phyloP scores from a whole-genome alignment of 2,329 filamentous ascomycete species.

The Penicillium sclerotiorum region DNA sequence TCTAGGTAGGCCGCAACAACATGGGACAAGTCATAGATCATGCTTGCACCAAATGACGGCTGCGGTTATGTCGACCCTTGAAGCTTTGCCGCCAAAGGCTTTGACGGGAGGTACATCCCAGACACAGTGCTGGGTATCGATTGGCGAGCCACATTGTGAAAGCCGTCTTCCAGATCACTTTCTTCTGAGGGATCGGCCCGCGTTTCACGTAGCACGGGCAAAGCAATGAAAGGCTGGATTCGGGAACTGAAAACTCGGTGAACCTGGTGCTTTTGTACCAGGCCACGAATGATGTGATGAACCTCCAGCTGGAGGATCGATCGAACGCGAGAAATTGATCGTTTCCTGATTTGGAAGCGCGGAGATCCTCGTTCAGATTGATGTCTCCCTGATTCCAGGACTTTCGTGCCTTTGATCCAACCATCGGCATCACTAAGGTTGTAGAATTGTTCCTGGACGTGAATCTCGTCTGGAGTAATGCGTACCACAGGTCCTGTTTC shows the following conservation, averaged over 20 bases:
- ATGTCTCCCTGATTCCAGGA: slow-evolving; percentile 4
- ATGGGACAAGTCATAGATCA: no score
- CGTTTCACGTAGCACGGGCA: neutral
- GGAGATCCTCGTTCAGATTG: slow-evolving; percentile 4
- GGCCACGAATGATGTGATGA: slow-evolving; percentile 14
- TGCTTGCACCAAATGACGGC: no score
- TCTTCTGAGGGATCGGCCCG: slow-evolving; percentile 1
- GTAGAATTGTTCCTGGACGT: slow-evolving; percentile 20
- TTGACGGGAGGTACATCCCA: no score
- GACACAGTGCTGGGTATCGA: neutral
- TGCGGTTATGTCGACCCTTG: no score
- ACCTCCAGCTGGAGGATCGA: slow-evolving; percentile 21
- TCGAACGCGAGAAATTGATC: slow-evolving; percentile 18
- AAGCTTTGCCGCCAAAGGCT: no score
- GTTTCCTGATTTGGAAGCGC: slow-evolving; percentile 15
- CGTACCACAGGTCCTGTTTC: slow-evolving; percentile 24
- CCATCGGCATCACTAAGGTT: slow-evolving; percentile 11
- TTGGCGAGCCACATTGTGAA: neutral
- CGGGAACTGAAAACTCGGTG: slow-evolving; percentile 11
- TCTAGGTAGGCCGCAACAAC: no score
- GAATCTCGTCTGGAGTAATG: slow-evolving; percentile 26
- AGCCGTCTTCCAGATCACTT: slow-evolving; percentile 17
- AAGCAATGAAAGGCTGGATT: slow-evolving; percentile 3
- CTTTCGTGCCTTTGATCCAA: slow-evolving; percentile 21
- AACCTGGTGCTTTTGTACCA: slow-evolving; percentile 18